Conservation (phyloP, 768 basidiomycete species). For the Gloeophyllum trabeum region DNA sequence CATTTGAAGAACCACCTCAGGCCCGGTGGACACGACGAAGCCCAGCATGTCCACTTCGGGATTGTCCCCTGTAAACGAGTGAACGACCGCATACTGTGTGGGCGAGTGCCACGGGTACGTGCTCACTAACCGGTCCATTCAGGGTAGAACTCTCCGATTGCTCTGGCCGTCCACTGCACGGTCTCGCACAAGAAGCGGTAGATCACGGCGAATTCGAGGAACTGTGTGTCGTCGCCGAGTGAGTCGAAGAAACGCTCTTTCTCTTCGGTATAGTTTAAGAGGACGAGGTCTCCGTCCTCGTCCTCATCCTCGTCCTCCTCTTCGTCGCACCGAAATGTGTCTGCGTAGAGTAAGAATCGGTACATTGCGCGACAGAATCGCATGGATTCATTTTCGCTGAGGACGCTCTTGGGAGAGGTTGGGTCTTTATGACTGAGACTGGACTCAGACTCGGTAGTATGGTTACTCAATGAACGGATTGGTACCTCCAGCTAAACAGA, state of each 20-base stretch:
- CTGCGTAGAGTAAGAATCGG: constrained; percentile 13
- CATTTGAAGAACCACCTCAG: too few species aligned
- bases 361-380: constrained; percentile 20
- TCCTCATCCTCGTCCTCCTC: background rate
- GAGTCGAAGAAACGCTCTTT: background rate
- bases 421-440: constrained; percentile 24
- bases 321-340: background rate
- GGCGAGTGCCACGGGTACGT: too few species aligned
- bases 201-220: background rate
- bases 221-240: background rate
- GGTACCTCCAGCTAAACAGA: constrained; percentile 28
- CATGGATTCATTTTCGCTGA: constrained; percentile 19
- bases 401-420: constrained; percentile 15
- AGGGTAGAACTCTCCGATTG: background rate
- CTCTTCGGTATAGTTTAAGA: background rate
- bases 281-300: background rate
- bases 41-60: too few species aligned
- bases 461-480: background rate
- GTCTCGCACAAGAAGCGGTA: background rate
- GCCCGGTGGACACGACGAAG: too few species aligned
- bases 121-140: background rate
- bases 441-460: background rate
- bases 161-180: background rate
- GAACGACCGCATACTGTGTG: too few species aligned
- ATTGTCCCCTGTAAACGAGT: too few species aligned